Evolutionary conservation across 768 basidiomycete species (phyloP).

Genomic region (Hygrophorus pudorinus): DNA sequence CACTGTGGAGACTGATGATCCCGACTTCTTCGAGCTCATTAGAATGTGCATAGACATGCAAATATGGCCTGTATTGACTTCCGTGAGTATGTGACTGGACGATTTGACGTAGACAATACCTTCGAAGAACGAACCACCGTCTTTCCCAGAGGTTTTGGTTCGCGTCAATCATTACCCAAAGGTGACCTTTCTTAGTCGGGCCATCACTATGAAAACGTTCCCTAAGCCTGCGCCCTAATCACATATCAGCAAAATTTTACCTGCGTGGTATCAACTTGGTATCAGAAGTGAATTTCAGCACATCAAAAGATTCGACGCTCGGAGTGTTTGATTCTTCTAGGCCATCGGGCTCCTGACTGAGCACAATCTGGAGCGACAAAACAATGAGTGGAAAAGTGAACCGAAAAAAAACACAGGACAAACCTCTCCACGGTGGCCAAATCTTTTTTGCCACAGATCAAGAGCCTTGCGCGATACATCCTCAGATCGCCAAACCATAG

Average conservation of each 20-base stretch:
- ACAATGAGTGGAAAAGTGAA: slow-evolving; percentile 2
- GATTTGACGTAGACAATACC: slow-evolving; percentile 34
- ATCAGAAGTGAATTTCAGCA: slow-evolving; percentile 58
- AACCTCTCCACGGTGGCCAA: slow-evolving; percentile 71
- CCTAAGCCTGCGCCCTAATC: neutral
- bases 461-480: slow-evolving; percentile 57
- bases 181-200: slow-evolving; percentile 75
- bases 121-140: slow-evolving; percentile 79
- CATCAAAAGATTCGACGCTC: slow-evolving; percentile 32
- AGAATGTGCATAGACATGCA: slow-evolving; percentile 78
- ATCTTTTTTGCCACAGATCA: slow-evolving; percentile 74
- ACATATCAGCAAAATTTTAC: slow-evolving; percentile 26
- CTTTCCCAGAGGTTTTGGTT: slow-evolving; percentile 72
- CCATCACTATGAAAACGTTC: slow-evolving; percentile 44
- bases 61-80: slow-evolving; percentile 61
- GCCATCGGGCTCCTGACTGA: slow-evolving; percentile 63
- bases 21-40: slow-evolving; percentile 78
- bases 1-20: slow-evolving; percentile 73
- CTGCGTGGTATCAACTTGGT: slow-evolving; percentile 66
- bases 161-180: slow-evolving; percentile 76
- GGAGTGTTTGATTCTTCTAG: slow-evolving; percentile 32
- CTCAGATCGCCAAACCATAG: slow-evolving; percentile 58
- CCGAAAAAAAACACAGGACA: neutral
- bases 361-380: slow-evolving; percentile 47
- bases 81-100: slow-evolving; percentile 1